Conservation (phyloP, 139 green algal genomes). For the Chlorella sp. region DNA sequence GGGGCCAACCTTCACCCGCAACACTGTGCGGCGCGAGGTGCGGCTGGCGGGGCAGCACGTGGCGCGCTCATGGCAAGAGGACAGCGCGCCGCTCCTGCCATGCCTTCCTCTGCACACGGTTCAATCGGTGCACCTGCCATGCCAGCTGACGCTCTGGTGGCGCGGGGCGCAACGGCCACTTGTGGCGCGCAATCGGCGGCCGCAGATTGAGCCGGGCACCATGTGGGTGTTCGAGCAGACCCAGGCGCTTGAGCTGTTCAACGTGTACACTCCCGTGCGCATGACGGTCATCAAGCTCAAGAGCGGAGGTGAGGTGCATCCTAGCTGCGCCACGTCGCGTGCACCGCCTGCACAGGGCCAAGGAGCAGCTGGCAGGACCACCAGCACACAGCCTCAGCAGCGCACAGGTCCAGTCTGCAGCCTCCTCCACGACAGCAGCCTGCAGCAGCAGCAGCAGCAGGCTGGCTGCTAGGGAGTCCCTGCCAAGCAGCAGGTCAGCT, state of each 20-base stretch:
- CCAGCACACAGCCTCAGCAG: too few relatives aligned
- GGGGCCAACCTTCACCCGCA: conserved; percentile 59
- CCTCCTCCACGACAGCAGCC: too few relatives aligned
- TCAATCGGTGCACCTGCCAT: not conserved
- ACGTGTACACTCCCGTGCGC: conserved; percentile 74
- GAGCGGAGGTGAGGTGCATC: conserved; percentile 57
- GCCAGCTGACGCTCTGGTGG: too few relatives aligned
- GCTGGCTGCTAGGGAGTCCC: too few relatives aligned
- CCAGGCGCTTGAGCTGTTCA: conserved; percentile 51
- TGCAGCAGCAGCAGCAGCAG: too few relatives aligned
- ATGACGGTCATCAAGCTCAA: conserved; percentile 84
- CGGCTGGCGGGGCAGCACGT: not conserved
- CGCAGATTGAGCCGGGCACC: conserved; percentile 52
- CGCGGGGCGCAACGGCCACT: not conserved
- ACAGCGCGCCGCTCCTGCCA: not conserved
- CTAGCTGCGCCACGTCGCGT: too few relatives aligned
- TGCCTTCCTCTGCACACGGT: not conserved
- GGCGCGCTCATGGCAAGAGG: not conserved
- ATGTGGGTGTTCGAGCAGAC: conserved; percentile 91
- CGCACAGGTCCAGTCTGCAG: too few relatives aligned
- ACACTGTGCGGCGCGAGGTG: conserved; percentile 68
- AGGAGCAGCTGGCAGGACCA: too few relatives aligned
- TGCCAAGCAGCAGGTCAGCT: too few relatives aligned
- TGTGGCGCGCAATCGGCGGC: not conserved
- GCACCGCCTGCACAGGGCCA: too few relatives aligned